phyloP scores from a whole-genome alignment of 2,329 filamentous ascomycete genomes.

The Phaeosphaeriaceae sp. region DNA sequence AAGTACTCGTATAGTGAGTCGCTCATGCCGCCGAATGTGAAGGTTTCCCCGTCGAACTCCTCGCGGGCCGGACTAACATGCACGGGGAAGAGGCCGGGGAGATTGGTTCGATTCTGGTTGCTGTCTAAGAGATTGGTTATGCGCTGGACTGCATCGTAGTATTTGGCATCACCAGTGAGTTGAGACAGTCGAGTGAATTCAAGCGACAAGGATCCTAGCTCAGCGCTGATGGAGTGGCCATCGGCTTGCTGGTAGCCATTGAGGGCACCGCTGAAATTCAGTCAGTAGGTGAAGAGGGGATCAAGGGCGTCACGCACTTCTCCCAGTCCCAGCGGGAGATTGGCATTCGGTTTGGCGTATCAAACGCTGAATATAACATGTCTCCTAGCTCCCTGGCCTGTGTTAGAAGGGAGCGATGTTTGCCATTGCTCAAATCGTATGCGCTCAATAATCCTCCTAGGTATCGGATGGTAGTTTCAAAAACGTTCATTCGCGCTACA shows the following conservation, averaged over 20 bases:
- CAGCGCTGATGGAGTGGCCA: constrained; percentile 40
- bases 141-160: constrained; percentile 48
- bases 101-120: constrained; percentile 43
- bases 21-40: constrained; percentile 62
- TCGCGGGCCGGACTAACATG: constrained; percentile 40
- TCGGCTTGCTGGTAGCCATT: constrained; percentile 38
- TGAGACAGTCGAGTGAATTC: constrained; percentile 51
- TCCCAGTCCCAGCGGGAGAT: constrained; percentile 50
- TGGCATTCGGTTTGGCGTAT: constrained; percentile 52
- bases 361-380: constrained; percentile 53
- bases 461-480: constrained; percentile 51
- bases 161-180: constrained; percentile 46
- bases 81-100: constrained; percentile 48
- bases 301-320: constrained; percentile 26
- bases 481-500: constrained; percentile 43
- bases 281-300: constrained; percentile 20
- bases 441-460: constrained; percentile 48
- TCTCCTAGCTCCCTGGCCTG: constrained; percentile 52
- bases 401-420: constrained; percentile 45
- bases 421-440: constrained; percentile 43
- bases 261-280: constrained; percentile 31
- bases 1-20: constrained; percentile 66
- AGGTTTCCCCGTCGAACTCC: constrained; percentile 42
- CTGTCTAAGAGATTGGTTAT: constrained; percentile 42
- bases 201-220: constrained; percentile 47